Conservation (phyloP, 83 land plant species). For the Picea mariana region DNA sequence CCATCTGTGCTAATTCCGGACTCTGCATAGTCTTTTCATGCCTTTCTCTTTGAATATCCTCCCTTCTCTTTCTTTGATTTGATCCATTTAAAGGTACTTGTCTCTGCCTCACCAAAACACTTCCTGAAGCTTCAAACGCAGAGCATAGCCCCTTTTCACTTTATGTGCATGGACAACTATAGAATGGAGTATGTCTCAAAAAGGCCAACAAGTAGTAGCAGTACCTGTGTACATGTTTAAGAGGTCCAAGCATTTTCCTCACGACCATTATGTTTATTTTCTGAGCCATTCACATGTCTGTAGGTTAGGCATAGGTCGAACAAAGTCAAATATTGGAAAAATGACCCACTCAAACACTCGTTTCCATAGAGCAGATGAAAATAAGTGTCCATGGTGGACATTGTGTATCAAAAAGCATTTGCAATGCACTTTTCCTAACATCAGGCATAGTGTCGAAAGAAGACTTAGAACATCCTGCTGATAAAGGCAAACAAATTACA, state of each 20-base stretch:
- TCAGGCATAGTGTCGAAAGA: conserved; percentile 92
- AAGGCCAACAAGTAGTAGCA: conserved; percentile 59
- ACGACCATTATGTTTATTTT: not conserved
- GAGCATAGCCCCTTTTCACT: no score
- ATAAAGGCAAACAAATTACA: conserved; percentile 86
- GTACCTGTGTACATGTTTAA: conserved; percentile 56
- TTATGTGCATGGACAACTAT: no score
- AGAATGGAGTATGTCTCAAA: no score
- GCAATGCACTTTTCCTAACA: conserved; percentile 88
- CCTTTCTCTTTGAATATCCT: no score
- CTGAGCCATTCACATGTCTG: conserved; percentile 15
- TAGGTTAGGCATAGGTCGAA: conserved; percentile 21
- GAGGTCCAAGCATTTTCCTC: conserved; percentile 49
- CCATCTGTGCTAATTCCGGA: no score
- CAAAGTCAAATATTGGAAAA: conserved; percentile 79
- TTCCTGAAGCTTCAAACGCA: no score
- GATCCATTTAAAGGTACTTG: no score
- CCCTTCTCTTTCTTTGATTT: no score
- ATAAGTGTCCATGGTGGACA: conserved; percentile 91
- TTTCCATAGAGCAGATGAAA: conserved; percentile 78
- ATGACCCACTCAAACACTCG: conserved; percentile 70
- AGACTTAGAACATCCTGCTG: conserved; percentile 84
- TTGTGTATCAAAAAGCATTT: conserved; percentile 89
- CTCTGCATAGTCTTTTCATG: no score
- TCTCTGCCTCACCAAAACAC: no score